Evolutionary conservation across 106 monocot genomes (phyloP).

Genomic region (Dendrobium chrysotoxum): DNA sequence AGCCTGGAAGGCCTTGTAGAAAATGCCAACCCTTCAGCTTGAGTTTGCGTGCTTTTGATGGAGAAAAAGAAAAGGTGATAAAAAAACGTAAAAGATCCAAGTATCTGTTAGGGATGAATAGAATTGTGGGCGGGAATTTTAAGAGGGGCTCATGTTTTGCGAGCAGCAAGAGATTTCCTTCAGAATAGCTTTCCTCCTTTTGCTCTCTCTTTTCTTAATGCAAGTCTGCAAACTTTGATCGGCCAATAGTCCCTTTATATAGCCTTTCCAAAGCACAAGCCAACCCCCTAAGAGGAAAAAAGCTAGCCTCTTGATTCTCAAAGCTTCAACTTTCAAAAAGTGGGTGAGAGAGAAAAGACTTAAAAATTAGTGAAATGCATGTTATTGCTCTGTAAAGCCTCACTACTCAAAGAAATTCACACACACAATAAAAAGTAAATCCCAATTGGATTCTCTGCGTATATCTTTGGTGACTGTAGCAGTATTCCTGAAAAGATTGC

Average conservation of each 20-base stretch:
- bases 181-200: background rate
- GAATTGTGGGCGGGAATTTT: background rate
- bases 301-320: background rate
- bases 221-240: background rate
- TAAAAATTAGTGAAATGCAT: background rate
- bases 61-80: background rate
- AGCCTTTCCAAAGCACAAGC: slow-evolving; percentile 2
- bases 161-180: too few relatives aligned
- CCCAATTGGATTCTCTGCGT: too few relatives aligned
- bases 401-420: too few relatives aligned
- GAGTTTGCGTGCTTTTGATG: background rate
- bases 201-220: background rate
- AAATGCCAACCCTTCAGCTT: background rate
- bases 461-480: too few relatives aligned
- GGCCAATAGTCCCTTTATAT: background rate
- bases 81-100: background rate
- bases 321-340: background rate
- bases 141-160: background rate
- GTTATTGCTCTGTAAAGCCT: too few relatives aligned
- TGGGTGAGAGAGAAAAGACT: background rate
- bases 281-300: background rate
- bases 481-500: too few relatives aligned
- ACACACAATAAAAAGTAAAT: too few relatives aligned
- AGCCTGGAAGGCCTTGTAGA: background rate
- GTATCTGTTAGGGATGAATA: background rate